Evolutionary conservation across 2,329 filamentous ascomycete species (phyloP).

Genomic region (Monosporascus ibericus): DNA sequence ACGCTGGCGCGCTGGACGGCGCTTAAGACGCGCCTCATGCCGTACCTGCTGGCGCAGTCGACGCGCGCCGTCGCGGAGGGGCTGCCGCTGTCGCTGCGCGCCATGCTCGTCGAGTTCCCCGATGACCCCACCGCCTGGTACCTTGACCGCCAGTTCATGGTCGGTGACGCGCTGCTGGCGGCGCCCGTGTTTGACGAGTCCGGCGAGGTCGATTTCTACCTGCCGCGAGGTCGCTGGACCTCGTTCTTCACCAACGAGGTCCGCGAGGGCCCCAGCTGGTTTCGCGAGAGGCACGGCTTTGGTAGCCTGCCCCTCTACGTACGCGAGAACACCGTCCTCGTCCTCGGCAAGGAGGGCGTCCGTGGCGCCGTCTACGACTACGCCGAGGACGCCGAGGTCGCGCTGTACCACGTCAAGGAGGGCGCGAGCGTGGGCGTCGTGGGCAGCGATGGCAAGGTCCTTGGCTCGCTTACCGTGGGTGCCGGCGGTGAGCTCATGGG

Average conservation of each 20-base stretch:
- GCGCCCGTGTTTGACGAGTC: conserved; percentile 63
- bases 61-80: conserved; percentile 39
- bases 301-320: conserved; percentile 53
- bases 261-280: conserved; percentile 49
- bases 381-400: conserved; percentile 38
- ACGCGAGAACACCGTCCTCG: conserved; percentile 44
- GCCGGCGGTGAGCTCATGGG: conserved; percentile 34
- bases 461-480: conserved; percentile 35
- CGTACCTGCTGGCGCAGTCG: conserved; percentile 43
- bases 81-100: conserved; percentile 55
- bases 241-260: conserved; percentile 42
- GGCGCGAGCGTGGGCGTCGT: conserved; percentile 38
- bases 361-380: conserved; percentile 43
- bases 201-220: conserved; percentile 61
- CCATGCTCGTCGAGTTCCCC: conserved; percentile 65
- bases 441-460: conserved; percentile 33
- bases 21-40: conserved; percentile 47
- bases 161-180: conserved; percentile 59
- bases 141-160: conserved; percentile 67
- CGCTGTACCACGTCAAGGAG: conserved; percentile 35
- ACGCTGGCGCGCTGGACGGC: conserved; percentile 41
- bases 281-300: conserved; percentile 53
- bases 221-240: conserved; percentile 44
- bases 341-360: conserved; percentile 35
- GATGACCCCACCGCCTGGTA: conserved; percentile 62